Conservation (phyloP, 805 yeast genomes). For the Saccharomycopsis oosterbeekiorum region DNA sequence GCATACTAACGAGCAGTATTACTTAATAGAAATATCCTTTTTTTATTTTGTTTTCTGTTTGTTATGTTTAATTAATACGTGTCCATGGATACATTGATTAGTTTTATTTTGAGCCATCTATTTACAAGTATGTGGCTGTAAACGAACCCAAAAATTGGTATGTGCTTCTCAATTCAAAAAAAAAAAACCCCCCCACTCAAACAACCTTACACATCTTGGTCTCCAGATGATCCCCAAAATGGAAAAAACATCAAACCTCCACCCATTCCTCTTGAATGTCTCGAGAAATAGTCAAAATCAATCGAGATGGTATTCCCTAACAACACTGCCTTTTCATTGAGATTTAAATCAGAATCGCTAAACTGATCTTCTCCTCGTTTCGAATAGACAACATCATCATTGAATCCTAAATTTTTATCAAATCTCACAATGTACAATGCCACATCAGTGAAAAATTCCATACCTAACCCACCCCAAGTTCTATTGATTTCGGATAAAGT, state of each 20-base stretch:
- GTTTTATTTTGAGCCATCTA: too few species aligned
- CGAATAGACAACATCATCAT: conserved; percentile 37
- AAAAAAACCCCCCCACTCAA: background rate
- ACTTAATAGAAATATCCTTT: too few species aligned
- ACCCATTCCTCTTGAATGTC: conserved; percentile 64
- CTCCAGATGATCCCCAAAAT: background rate
- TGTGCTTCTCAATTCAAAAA: too few species aligned
- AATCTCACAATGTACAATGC: conserved; percentile 84
- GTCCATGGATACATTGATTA: too few species aligned
- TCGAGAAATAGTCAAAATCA: conserved; percentile 94
- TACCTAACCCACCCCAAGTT: conserved; percentile 90
- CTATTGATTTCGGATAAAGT: conserved; percentile 75
- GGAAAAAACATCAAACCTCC: conserved; percentile 1
- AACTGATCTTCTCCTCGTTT: conserved; percentile 43
- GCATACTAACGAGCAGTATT: too few species aligned
- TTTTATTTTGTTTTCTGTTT: too few species aligned
- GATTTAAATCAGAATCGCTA: conserved; percentile 39
- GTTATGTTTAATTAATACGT: too few species aligned
- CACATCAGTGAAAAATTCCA: conserved; percentile 90
- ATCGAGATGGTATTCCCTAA: conserved; percentile 84
- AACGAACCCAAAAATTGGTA: too few species aligned
- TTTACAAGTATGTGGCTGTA: too few species aligned
- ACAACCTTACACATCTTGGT: background rate
- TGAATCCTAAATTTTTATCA: conserved; percentile 35
- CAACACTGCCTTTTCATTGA: conserved; percentile 79